phyloP scores from a whole-genome alignment of 768 basidiomycete genomes.

The Mrakia hoshinonis region DNA sequence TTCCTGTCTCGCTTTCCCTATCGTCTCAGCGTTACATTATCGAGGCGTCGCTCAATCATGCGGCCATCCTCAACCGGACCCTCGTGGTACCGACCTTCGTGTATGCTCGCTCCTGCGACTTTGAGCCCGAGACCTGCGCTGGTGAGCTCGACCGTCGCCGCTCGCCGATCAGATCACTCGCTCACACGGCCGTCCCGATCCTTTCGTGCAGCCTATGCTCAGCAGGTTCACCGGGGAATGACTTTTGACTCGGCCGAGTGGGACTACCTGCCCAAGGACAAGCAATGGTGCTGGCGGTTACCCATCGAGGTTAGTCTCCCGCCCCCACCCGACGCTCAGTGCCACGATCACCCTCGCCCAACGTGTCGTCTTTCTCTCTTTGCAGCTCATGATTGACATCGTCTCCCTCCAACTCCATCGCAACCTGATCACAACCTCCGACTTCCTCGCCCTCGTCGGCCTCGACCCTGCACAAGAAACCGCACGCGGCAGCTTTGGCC shows the following conservation, averaged over 20 bases:
- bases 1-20: not conserved
- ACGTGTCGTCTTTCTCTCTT: too few species aligned
- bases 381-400: conserved; percentile 44
- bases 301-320: conserved; percentile 30
- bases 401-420: conserved; percentile 43
- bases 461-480: conserved; percentile 41
- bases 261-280: conserved; percentile 41
- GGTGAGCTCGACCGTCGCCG: not conserved
- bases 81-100: conserved; percentile 46
- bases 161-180: too few species aligned
- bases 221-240: conserved; percentile 47
- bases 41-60: conserved; percentile 46
- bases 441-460: conserved; percentile 45
- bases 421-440: conserved; percentile 43
- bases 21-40: conserved; percentile 46
- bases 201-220: conserved; percentile 38
- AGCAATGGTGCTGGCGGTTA: conserved; percentile 33
- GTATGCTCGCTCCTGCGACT: conserved; percentile 48
- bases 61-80: conserved; percentile 45
- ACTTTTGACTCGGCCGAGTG: conserved; percentile 45
- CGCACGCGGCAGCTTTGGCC: conserved; percentile 44
- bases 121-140: conserved; percentile 36
- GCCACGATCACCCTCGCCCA: not conserved
- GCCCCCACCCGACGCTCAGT: not conserved
- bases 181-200: too few species aligned